Conservation (phyloP, 805 yeast species). For the Starmerella floricola region DNA sequence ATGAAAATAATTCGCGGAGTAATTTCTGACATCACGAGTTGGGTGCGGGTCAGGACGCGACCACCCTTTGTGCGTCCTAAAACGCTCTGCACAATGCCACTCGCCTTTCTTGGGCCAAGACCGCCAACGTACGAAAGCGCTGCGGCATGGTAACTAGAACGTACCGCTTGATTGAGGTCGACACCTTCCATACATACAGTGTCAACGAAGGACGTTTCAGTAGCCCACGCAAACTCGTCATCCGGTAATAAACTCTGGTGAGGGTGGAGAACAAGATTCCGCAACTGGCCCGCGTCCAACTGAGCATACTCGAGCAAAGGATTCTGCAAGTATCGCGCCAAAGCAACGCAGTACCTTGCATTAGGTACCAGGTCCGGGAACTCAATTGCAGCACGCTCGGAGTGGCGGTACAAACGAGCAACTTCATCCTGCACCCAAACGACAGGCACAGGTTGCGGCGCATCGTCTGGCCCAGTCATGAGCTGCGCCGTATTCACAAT, state of each 20-base stretch:
- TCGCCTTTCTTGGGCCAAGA: conserved; percentile 89
- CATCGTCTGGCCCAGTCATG: conserved; percentile 25
- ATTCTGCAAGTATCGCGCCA: conserved; percentile 84
- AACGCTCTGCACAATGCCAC: conserved; percentile 71
- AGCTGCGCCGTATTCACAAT: conserved; percentile 44
- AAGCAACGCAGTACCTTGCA: conserved; percentile 71
- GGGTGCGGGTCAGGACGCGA: conserved; percentile 54
- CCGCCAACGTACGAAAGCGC: conserved; percentile 75
- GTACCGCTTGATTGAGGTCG: conserved; percentile 79
- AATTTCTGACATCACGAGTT: conserved; percentile 67
- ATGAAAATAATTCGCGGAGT: conserved; percentile 71
- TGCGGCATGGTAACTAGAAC: conserved; percentile 59
- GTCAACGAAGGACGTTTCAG: conserved; percentile 79
- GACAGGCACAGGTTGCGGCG: conserved; percentile 40
- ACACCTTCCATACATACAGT: conserved; percentile 84
- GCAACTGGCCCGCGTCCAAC: conserved; percentile 55
- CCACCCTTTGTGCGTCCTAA: conserved; percentile 48
- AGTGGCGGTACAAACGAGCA: conserved; percentile 75
- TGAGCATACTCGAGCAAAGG: conserved; percentile 86
- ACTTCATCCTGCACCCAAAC: conserved; percentile 88
- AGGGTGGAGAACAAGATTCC: conserved; percentile 46
- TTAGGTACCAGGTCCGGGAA: conserved; percentile 74
- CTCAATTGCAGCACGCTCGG: conserved; percentile 61
- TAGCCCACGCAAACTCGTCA: conserved; percentile 50
- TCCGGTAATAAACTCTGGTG: conserved; percentile 59